A percentile compares a stretch with the other conserved stretches of the same genome.
Conservation (phyloP, 2,329 filamentous ascomycete genomes). For the Rosellinia necatrix region DNA sequence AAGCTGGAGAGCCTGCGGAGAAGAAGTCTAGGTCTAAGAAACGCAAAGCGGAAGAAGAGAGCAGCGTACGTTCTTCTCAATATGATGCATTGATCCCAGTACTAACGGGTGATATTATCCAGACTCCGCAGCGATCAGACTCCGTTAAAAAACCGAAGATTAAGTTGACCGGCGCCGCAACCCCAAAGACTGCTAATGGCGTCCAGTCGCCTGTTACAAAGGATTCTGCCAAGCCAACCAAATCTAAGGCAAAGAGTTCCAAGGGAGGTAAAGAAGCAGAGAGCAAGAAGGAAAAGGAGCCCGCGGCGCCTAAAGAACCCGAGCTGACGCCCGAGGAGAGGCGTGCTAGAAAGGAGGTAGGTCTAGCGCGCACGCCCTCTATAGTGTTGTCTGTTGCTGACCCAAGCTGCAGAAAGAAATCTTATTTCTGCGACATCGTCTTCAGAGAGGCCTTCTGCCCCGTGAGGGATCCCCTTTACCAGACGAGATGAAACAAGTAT, state of each 20-base stretch:
- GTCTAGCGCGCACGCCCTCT: conserved; percentile 29
- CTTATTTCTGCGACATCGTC: conserved; percentile 89
- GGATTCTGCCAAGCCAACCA: conserved; percentile 56
- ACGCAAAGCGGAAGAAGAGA: conserved; percentile 83
- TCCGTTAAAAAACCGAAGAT: conserved; percentile 72
- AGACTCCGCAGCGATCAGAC: conserved; percentile 63
- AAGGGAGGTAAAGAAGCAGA: conserved; percentile 48
- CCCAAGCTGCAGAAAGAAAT: conserved; percentile 68
- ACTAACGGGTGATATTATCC: conserved; percentile 10
- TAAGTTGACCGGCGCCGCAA: conserved; percentile 66
- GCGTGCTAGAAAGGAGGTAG: conserved; percentile 62
- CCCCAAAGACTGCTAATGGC: conserved; percentile 72
- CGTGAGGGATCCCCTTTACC: conserved; percentile 85
- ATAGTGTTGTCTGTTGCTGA: conserved; percentile 40
- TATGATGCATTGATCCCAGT: not conserved
- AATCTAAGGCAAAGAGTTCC: conserved; percentile 60
- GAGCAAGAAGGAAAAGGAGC: conserved; percentile 59
- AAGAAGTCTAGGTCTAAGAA: conserved; percentile 69
- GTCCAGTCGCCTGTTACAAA: conserved; percentile 48
- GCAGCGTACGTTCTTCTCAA: conserved; percentile 60
- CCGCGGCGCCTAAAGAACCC: conserved; percentile 55
- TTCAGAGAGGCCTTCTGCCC: conserved; percentile 91
- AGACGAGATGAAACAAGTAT: conserved; percentile 80
- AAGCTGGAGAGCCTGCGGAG: conserved; percentile 49
- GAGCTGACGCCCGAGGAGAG: conserved; percentile 64